phyloP scores from a whole-genome alignment of 2,329 filamentous ascomycete species.

The Didymella pinodella region DNA sequence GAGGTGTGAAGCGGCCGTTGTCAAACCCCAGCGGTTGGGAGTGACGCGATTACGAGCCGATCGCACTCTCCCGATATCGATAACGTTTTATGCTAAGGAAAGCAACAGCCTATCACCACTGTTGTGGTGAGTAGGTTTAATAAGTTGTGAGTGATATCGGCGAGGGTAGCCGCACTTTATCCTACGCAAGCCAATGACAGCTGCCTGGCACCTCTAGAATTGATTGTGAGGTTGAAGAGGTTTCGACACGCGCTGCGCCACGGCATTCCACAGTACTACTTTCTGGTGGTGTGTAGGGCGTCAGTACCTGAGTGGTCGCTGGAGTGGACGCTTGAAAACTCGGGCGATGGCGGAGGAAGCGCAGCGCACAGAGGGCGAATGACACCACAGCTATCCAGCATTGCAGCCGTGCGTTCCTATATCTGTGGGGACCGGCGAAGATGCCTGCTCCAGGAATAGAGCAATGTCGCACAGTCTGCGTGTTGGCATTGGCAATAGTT shows the following conservation, averaged over 20 bases:
- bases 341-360: constrained; percentile 12
- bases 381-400: constrained; percentile 14
- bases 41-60: constrained; percentile 18
- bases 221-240: constrained; percentile 3
- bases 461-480: constrained; percentile 21
- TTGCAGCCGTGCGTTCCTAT: constrained; percentile 17
- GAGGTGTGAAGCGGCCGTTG: constrained; percentile 16
- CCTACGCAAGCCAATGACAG: constrained; percentile 14
- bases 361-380: constrained; percentile 18
- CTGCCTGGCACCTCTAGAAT: constrained; percentile 5
- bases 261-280: constrained; percentile 7
- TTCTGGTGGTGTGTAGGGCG: constrained; percentile 13
- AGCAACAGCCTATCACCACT: constrained; percentile 14
- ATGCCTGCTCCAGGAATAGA: constrained; percentile 21
- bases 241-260: constrained; percentile 12
- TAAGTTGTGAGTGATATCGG: constrained; percentile 14
- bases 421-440: constrained; percentile 20
- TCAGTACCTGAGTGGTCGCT: constrained; percentile 13
- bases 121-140: constrained; percentile 12
- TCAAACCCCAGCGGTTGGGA: constrained; percentile 19
- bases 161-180: constrained; percentile 7
- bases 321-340: constrained; percentile 6
- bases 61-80: constrained; percentile 23
- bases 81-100: constrained; percentile 6
- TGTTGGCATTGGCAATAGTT: constrained; percentile 15